phyloP scores from a whole-genome alignment of 257 asterid genomes.

The Solanum sitiens region DNA sequence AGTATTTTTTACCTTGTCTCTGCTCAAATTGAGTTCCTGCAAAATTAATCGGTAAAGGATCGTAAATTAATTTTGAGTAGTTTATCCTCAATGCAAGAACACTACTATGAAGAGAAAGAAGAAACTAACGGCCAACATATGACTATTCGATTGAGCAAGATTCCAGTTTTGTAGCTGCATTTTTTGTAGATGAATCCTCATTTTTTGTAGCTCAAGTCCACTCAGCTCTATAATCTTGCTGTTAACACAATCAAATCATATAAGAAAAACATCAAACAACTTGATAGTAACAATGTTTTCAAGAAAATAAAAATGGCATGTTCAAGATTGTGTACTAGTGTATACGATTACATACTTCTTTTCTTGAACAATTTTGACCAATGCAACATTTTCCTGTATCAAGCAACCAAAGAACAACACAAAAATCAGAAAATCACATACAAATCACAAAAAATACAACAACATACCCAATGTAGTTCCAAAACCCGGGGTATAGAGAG shows the following conservation, averaged over 20 bases:
- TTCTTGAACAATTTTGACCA: slow-evolving; percentile 67
- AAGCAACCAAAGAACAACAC: slow-evolving; percentile 1
- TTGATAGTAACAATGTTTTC: neutral
- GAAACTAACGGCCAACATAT: slow-evolving; percentile 55
- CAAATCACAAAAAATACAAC: neutral
- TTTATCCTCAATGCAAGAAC: neutral
- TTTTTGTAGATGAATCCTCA: slow-evolving; percentile 56
- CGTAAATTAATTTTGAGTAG: neutral
- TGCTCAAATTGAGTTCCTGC: slow-evolving; percentile 72
- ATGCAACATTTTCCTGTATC: slow-evolving; percentile 67
- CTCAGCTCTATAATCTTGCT: slow-evolving; percentile 74
- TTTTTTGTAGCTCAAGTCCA: slow-evolving; percentile 59
- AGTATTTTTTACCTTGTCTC: slow-evolving; percentile 45
- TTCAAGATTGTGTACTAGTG: neutral
- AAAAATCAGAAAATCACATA: neutral
- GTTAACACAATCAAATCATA: slow-evolving; percentile 9
- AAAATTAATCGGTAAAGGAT: neutral
- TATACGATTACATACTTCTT: slow-evolving; percentile 33
- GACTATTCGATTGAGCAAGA: slow-evolving; percentile 77
- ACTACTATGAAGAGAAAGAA: neutral
- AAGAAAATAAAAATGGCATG: too few relatives aligned
- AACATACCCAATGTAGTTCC: neutral
- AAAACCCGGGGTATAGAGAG: neutral
- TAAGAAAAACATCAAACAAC: neutral
- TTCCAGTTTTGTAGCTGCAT: slow-evolving; percentile 80